phyloP scores from a whole-genome alignment of 805 yeast genomes.

The Ogataea methanolica region DNA sequence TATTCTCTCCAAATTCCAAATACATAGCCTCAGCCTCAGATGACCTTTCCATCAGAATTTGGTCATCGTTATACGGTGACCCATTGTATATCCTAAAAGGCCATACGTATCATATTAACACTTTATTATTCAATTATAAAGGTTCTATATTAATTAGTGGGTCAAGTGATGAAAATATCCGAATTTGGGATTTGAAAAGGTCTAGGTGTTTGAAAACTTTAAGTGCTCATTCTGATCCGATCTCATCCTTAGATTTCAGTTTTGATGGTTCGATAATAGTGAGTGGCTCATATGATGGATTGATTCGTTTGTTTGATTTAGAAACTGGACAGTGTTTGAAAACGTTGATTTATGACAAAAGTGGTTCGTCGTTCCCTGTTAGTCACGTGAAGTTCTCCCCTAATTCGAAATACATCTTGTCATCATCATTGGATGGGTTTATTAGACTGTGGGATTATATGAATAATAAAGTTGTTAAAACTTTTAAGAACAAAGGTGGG shows the following conservation, averaged over 20 bases:
- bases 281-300: constrained; percentile 88
- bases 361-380: constrained; percentile 72
- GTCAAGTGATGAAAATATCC: constrained; percentile 84
- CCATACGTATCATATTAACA: constrained; percentile 81
- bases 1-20: constrained; percentile 71
- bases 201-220: constrained; percentile 72
- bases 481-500: constrained; percentile 31
- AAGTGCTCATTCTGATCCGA: constrained; percentile 92
- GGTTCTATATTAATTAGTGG: constrained; percentile 81
- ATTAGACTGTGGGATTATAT: constrained; percentile 84
- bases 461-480: constrained; percentile 74
- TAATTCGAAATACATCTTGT: constrained; percentile 73
- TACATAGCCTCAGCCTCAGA: constrained; percentile 83
- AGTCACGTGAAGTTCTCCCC: constrained; percentile 70
- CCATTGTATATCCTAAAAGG: constrained; percentile 54
- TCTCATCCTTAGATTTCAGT: constrained; percentile 67
- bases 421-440: constrained; percentile 76
- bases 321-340: constrained; percentile 88
- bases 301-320: constrained; percentile 82
- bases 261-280: constrained; percentile 78
- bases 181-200: constrained; percentile 79
- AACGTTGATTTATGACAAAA: constrained; percentile 77
- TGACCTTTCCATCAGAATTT: constrained; percentile 73
- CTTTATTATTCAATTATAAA: constrained; percentile 62
- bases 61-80: constrained; percentile 53